These are phyloP conservation scores for Kodamaea arcana DNA, from an alignment of 1,139 yeast species.

Conservation along the genomic window DNA sequence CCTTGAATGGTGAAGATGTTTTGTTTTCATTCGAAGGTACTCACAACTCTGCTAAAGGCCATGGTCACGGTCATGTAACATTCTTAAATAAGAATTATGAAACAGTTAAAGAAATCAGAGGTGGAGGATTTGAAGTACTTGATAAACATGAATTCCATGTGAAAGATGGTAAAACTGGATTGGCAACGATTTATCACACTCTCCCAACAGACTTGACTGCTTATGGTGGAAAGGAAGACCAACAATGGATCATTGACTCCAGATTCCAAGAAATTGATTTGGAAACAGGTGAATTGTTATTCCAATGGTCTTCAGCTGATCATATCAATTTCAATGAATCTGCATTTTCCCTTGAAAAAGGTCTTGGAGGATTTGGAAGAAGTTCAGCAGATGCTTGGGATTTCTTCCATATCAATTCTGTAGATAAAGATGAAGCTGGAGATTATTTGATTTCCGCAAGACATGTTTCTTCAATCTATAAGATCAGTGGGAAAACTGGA, in stretches of 20 bases:
- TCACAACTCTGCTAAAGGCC: conserved; percentile 30
- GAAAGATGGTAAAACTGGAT: conserved; percentile 22
- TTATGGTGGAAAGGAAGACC: conserved; percentile 20
- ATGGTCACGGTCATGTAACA: conserved; percentile 36
- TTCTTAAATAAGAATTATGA: conserved; percentile 24
- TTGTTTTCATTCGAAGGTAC: conserved; percentile 31
- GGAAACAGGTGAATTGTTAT: conserved; percentile 30
- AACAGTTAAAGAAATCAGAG: conserved; percentile 25
- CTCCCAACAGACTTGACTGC: conserved; percentile 22
- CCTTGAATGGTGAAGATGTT: conserved; percentile 20
- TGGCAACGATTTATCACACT: conserved; percentile 30
- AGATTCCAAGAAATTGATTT: conserved; percentile 33
- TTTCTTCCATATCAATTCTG: conserved; percentile 39
- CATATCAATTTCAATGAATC: conserved; percentile 33
- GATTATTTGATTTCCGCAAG: conserved; percentile 34
- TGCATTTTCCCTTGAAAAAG: conserved; percentile 20
- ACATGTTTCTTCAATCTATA: conserved; percentile 31
- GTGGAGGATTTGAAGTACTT: conserved; percentile 26
- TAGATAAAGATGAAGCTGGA: conserved; percentile 35
- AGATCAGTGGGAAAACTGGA: conserved; percentile 32
- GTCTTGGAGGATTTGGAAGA: conserved; percentile 29
- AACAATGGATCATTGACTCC: conserved; percentile 32
- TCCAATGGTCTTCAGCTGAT: conserved; percentile 36
- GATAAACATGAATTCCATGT: conserved; percentile 36
- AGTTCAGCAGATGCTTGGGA: conserved; percentile 38